Base-by-base conservation (phyloP, 768 basidiomycete genomes). In the Russula ochroleuca region DNA sequence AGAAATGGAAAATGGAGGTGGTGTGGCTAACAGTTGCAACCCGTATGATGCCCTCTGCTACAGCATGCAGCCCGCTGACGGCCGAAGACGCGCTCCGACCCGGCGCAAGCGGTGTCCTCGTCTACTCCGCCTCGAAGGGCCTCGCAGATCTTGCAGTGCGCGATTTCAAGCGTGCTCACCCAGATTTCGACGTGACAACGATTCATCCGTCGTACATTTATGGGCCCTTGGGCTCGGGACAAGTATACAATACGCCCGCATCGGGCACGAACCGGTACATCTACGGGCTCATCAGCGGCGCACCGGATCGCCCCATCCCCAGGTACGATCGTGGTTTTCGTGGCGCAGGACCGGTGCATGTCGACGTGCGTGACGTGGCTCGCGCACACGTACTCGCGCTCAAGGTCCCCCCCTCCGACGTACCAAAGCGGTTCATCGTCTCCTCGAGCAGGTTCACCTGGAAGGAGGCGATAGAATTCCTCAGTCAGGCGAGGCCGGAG, bases 91-190 rank as follows among this genome's bases (percentile, higher is more conserved):
- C 74, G 14, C 56, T 78, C 6, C 57, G 45, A 6, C 69, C 66
- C 3, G 64, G 64, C 45, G 57, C 57, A 28, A 23, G 64, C 19
- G 62, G 68, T 17, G 52, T 73, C 45, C 69, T 75, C 41, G 70
- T 70, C 17, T 82, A 80, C 64, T 51, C 63, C 6, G 73, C 74
- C 14, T 73, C 78, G 15, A 80, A 80, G 67, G 73, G 69, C 1
- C 62, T 73, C 13, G 68, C 73, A 5, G 74, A 74, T 59, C 61
- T 19, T 5, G 68, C 69, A 2, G 69, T 67, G 8, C 70, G 70
- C 68, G 58, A 67, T 21, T 74, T 72, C 58, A 70, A 67, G 3
- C 65, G 60, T 2, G 59, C 68, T n/a, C 72, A 75, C 58, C 68
- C 67, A 6, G 64, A 69, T 1, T 2, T 72, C 13, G 73, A 74